phyloP scores from a whole-genome alignment of 176 grass and related monocot genomes.

The Paspalum notatum region DNA sequence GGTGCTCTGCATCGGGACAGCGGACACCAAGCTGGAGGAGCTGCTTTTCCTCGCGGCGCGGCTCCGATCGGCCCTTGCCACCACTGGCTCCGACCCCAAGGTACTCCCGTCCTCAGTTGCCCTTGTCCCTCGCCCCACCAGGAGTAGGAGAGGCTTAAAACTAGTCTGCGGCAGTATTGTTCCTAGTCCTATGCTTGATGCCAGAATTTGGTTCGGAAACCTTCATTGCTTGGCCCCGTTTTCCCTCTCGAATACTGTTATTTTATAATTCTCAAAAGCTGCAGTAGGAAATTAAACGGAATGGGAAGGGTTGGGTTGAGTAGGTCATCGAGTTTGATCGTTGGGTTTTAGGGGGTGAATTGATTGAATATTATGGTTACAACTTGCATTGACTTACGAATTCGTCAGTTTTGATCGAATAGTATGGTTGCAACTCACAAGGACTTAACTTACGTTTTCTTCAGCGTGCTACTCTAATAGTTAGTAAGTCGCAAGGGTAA shows the following conservation, averaged over 20 bases:
- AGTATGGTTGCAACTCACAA: not conserved
- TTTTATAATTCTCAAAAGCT: not conserved
- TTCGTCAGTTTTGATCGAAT: too few relatives aligned
- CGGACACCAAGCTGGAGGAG: slow-evolving; percentile 92
- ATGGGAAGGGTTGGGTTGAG: not conserved
- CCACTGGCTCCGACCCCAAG: slow-evolving; percentile 27
- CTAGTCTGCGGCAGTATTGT: not conserved
- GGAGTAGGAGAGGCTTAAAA: not conserved
- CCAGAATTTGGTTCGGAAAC: not conserved
- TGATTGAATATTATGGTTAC: not conserved
- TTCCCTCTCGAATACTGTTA: not conserved
- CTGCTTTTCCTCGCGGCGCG: slow-evolving; percentile 72
- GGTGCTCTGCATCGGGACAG: slow-evolving; percentile 85
- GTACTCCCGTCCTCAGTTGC: not conserved
- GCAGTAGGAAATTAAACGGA: not conserved
- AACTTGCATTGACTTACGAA: not conserved
- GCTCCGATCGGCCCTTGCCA: slow-evolving; percentile 54
- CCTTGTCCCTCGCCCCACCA: too few relatives aligned
- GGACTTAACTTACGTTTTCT: not conserved
- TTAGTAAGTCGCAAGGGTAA: not conserved
- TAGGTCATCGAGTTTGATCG: not conserved
- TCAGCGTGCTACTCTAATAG: not conserved
- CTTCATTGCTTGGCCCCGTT: not conserved
- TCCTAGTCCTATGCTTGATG: not conserved
- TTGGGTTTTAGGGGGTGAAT: not conserved